Evolutionary conservation across 768 basidiomycete species (phyloP).

Genomic region (Leccinum truebloodii): DNA sequence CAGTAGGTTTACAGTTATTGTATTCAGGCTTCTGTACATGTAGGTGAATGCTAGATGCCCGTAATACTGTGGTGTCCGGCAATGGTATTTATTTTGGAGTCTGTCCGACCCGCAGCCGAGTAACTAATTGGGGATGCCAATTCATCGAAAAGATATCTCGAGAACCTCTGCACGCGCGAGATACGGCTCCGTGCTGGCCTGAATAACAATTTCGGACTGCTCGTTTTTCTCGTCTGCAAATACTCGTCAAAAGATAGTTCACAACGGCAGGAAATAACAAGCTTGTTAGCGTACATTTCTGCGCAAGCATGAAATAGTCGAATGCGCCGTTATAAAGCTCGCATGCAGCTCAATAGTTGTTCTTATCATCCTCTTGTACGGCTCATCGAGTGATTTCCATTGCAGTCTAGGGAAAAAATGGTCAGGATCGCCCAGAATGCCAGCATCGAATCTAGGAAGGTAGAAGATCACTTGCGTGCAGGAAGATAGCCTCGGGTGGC

Average conservation of each 20-base stretch:
- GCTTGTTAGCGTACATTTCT: conserved; percentile 62
- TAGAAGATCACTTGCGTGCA: conserved; percentile 9
- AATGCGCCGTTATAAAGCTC: conserved; percentile 89
- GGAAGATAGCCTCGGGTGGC: conserved; percentile 19
- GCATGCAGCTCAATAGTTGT: conserved; percentile 90
- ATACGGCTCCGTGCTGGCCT: conserved; percentile 78
- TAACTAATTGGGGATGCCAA: not conserved
- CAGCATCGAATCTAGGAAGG: too few species aligned
- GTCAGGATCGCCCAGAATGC: not conserved
- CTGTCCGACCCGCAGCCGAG: too few species aligned
- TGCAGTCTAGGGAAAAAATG: conserved; percentile 48
- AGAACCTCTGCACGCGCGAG: conserved; percentile 84
- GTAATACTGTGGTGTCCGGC: too few species aligned
- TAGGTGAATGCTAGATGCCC: not conserved
- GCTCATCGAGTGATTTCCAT: conserved; percentile 88
- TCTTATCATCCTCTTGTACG: conserved; percentile 85
- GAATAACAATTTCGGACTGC: conserved; percentile 79
- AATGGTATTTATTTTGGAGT: too few species aligned
- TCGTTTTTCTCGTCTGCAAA: conserved; percentile 79
- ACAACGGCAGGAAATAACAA: not conserved
- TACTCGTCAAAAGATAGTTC: not conserved
- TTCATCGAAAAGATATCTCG: conserved; percentile 51
- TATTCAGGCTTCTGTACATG: not conserved
- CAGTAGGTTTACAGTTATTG: not conserved
- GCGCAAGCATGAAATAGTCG: conserved; percentile 96